These are phyloP conservation scores for Coemansia sp. DNA, from an alignment of 192 early-diverging fungal species.

Conservation along the genomic window DNA sequence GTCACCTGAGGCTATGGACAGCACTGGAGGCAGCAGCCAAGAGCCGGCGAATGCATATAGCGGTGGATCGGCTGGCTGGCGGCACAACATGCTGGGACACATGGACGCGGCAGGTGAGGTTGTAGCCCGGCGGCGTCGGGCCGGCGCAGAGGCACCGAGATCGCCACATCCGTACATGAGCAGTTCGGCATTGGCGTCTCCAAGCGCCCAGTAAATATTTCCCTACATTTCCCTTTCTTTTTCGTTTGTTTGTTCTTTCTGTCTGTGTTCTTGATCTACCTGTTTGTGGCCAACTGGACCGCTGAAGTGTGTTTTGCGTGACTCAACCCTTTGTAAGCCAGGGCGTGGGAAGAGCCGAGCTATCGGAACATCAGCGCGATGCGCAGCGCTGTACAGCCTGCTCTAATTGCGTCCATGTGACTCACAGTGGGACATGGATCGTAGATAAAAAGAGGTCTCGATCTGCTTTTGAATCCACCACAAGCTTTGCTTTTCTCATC, in stretches of 20 bases:
- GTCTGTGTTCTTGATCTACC: neutral
- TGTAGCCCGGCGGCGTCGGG: neutral
- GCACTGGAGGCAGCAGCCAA: slow-evolving; percentile 1
- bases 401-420: neutral
- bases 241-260: neutral
- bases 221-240: neutral
- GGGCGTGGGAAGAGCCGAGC: neutral
- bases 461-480: too few species aligned
- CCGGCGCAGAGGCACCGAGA: neutral
- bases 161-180: slow-evolving; percentile 16
- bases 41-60: slow-evolving; percentile 2
- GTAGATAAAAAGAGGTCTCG: neutral
- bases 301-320: neutral
- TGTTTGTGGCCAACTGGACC: too few species aligned
- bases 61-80: slow-evolving; percentile 26
- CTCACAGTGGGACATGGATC: neutral
- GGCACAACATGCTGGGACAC: slow-evolving; percentile 33
- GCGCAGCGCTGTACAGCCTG: neutral
- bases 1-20: slow-evolving; percentile 9
- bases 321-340: neutral
- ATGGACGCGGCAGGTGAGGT: slow-evolving; percentile 13
- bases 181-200: slow-evolving; percentile 26
- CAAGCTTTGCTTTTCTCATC: neutral
- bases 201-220: slow-evolving; percentile 24
- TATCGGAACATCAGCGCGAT: neutral